phyloP scores from a whole-genome alignment of 2,329 filamentous ascomycete genomes.

The Fusarium tupiense region DNA sequence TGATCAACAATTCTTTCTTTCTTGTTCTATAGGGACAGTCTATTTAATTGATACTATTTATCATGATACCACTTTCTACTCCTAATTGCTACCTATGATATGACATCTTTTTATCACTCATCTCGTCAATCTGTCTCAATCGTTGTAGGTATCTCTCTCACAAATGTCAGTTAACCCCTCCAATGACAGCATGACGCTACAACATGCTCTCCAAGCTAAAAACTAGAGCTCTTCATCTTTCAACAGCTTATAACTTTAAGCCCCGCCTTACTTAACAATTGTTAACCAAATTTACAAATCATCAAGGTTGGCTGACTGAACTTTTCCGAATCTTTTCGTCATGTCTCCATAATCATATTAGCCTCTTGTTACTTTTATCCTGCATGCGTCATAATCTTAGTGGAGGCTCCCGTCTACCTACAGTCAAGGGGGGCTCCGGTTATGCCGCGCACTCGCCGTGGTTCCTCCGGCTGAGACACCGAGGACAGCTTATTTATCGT shows the following conservation, averaged over 20 bases:
- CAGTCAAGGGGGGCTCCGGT: neutral
- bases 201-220: constrained; percentile 21
- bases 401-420: neutral
- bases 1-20: neutral
- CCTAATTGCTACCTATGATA: neutral
- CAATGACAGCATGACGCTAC: constrained; percentile 33
- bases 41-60: neutral
- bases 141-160: too few species aligned
- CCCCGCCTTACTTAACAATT: constrained; percentile 5
- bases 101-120: neutral
- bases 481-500: neutral
- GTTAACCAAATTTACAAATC: constrained; percentile 29
- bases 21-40: neutral
- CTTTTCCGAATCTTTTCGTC: constrained; percentile 23
- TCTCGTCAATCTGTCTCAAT: neutral
- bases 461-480: constrained; percentile 20
- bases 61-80: constrained; percentile 24
- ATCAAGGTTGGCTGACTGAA: constrained; percentile 27
- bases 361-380: neutral
- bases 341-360: constrained; percentile 36
- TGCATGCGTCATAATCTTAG: constrained; percentile 16
- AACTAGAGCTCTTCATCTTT: constrained; percentile 1
- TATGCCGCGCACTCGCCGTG: constrained; percentile 21
- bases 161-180: constrained; percentile 22
- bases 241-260: neutral